Percentiles rank a stretch among this genome's conserved stretches.
Conservation (phyloP, 2,329 filamentous ascomycete genomes). For the Aspergillus felis region DNA sequence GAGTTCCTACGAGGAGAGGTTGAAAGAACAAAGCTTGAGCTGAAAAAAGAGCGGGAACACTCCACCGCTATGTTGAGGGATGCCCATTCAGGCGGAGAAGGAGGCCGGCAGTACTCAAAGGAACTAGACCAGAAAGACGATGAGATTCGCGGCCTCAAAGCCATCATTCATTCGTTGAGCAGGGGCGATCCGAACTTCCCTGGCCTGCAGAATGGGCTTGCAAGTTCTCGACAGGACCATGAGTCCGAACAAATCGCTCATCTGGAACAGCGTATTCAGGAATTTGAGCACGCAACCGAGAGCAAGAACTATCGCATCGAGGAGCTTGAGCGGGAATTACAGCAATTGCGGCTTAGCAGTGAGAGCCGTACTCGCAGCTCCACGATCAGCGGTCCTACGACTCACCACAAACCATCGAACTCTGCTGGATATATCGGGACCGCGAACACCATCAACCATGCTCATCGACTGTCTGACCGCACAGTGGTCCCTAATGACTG, state of each 20-base stretch:
- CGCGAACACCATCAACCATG: constrained; percentile 27
- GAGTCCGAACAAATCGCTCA: constrained; percentile 57
- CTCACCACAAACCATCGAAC: constrained; percentile 31
- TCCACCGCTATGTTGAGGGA: constrained; percentile 59
- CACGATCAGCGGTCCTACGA: constrained; percentile 31
- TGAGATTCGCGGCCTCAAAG: constrained; percentile 93
- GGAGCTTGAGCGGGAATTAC: constrained; percentile 79
- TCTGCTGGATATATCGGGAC: constrained; percentile 24
- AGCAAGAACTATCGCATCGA: constrained; percentile 72
- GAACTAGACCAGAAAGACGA: constrained; percentile 93
- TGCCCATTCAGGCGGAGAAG: constrained; percentile 45
- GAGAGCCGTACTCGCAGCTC: constrained; percentile 31
- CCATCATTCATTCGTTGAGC: constrained; percentile 94
- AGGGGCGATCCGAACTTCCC: constrained; percentile 48
- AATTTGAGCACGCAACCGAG: constrained; percentile 69
- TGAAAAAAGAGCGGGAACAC: constrained; percentile 84
- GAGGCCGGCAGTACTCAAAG: constrained; percentile 49
- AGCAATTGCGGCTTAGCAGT: constrained; percentile 29
- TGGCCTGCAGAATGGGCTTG: constrained; percentile 26
- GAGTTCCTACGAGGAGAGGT: constrained; percentile 95
- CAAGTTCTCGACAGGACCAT: constrained; percentile 32
- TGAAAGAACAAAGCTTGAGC: constrained; percentile 81
- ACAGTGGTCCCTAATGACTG: constrained; percentile 42
- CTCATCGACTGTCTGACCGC: constrained; percentile 40
- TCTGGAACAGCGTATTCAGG: constrained; percentile 74